phyloP scores from a whole-genome alignment of 2,329 filamentous ascomycete species.

The Aureobasidium sp. region DNA sequence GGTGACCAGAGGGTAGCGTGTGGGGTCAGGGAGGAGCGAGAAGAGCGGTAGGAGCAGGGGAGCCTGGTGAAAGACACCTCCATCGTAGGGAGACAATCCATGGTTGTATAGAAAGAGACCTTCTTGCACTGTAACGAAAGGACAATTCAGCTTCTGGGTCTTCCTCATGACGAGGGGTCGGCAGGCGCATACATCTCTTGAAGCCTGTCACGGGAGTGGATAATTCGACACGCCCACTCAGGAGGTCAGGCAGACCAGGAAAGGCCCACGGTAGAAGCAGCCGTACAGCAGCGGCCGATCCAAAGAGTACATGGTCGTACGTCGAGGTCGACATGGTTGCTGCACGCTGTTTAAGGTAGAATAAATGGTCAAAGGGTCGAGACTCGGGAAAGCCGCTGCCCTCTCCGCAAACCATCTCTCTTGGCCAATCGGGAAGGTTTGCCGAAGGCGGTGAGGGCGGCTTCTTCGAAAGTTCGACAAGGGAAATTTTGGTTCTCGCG shows the following conservation, averaged over 20 bases:
- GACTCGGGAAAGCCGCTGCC: neutral
- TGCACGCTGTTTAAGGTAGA: neutral
- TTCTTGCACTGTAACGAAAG: slow-evolving; percentile 61
- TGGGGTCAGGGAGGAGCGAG: slow-evolving; percentile 68
- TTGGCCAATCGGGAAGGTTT: neutral
- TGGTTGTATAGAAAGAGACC: slow-evolving; percentile 92
- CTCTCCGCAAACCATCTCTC: neutral
- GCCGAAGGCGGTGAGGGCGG: neutral
- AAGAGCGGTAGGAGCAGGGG: slow-evolving; percentile 88
- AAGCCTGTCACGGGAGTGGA: slow-evolving; percentile 97
- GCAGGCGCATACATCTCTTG: slow-evolving; percentile 66
- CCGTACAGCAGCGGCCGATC: slow-evolving; percentile 66
- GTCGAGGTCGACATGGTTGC: slow-evolving; percentile 6
- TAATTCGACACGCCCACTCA: slow-evolving; percentile 89
- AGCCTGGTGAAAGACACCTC: slow-evolving; percentile 72
- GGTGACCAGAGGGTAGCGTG: slow-evolving; percentile 56
- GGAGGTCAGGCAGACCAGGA: slow-evolving; percentile 71
- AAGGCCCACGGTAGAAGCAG: slow-evolving; percentile 73
- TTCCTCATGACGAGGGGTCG: neutral
- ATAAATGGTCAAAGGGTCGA: neutral
- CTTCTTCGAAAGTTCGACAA: neutral
- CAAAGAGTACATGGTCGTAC: slow-evolving; percentile 49
- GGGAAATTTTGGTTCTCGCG: slow-evolving; percentile 1
- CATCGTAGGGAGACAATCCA: slow-evolving; percentile 95
- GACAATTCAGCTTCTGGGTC: neutral